Evolutionary conservation across 768 basidiomycete genomes (phyloP), one percentile per base, ranked within the genome.

Genomic region (Dentipellis sp.): DNA sequence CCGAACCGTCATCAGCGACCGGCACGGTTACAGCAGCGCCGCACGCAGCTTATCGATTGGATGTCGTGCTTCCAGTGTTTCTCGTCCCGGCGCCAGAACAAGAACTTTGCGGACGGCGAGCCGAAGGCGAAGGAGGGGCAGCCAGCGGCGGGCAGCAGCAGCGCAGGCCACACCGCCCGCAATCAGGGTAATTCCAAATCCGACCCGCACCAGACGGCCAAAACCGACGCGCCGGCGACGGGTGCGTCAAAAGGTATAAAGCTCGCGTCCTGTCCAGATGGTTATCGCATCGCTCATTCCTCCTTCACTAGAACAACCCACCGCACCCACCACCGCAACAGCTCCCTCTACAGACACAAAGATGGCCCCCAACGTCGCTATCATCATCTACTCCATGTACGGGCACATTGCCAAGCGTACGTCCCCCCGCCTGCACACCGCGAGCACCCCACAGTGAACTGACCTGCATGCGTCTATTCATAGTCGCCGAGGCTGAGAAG

Each of bases 361-460:
- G 52, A 46, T 60, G 65, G 52, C 70, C 63, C 84, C 86, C 38
- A 80, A 70, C 64, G 71, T 88, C 63, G 86, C 85, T 56, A 86
- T 89, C 63, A 60, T 89, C 64, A 83, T 89, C 69, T 90, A 90
- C 71, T 71, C 83, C 37, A 71, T 87, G 75, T 87, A 85, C 67
- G 86, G 85, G 61, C 88, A 91, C 67, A 82, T 89, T 69, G 77
- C 76, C 53, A 79, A 78, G 63, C 50, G 88, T 89, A 63, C 54
- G 82, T 74, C 23, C 10, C 35, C 12, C 1, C 37, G 6, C 38
- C n/a, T 52, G n/a, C n/a, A n/a, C n/a, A 37, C 23, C 52, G n/a
- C n/a, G n/a, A n/a, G 6, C 11, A 6, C 11, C 22, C 10, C 35
- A 16, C 12, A 48, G 10, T 51, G 6, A 49, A 46, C 51, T 52